Percentiles rank a stretch among this genome's conserved stretches.
phyloP scores from a whole-genome alignment of 2,329 filamentous ascomycete genomes.

The Acrodontium crateriforme region DNA sequence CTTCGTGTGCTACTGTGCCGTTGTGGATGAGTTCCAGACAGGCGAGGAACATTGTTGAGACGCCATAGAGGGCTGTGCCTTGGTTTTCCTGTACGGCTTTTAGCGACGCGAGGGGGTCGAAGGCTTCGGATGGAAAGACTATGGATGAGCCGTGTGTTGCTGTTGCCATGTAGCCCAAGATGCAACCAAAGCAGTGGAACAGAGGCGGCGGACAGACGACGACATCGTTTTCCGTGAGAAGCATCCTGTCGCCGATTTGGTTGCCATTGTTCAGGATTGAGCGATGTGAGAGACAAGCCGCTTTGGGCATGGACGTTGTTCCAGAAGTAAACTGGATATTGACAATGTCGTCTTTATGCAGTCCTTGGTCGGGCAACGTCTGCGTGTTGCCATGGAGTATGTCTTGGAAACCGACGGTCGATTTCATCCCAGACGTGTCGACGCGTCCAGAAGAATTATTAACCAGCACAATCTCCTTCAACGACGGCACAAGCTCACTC shows the following conservation, averaged over 20 bases:
- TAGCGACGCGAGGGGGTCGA: conserved; percentile 64
- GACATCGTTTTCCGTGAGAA: conserved; percentile 56
- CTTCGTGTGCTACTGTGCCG: conserved; percentile 27
- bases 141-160: conserved; percentile 71
- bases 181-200: conserved; percentile 69
- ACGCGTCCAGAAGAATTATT: conserved; percentile 56
- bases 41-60: conserved; percentile 89
- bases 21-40: conserved; percentile 58
- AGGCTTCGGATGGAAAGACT: conserved; percentile 74
- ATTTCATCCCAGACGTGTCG: conserved; percentile 28
- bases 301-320: conserved; percentile 79
- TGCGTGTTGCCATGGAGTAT: conserved; percentile 25
- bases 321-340: conserved; percentile 97
- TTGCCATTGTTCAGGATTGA: conserved; percentile 87
- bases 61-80: conserved; percentile 66
- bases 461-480: conserved; percentile 60
- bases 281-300: conserved; percentile 72
- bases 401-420: conserved; percentile 31
- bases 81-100: conserved; percentile 47
- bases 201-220: conserved; percentile 49
- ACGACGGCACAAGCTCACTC: conserved; percentile 49
- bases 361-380: conserved; percentile 35
- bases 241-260: conserved; percentile 75
- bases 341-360: conserved; percentile 55
- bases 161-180: conserved; percentile 92